These are phyloP conservation scores for Aspergillus sp. DNA, from an alignment of 2,329 filamentous ascomycete genomes.

Conservation along the genomic window DNA sequence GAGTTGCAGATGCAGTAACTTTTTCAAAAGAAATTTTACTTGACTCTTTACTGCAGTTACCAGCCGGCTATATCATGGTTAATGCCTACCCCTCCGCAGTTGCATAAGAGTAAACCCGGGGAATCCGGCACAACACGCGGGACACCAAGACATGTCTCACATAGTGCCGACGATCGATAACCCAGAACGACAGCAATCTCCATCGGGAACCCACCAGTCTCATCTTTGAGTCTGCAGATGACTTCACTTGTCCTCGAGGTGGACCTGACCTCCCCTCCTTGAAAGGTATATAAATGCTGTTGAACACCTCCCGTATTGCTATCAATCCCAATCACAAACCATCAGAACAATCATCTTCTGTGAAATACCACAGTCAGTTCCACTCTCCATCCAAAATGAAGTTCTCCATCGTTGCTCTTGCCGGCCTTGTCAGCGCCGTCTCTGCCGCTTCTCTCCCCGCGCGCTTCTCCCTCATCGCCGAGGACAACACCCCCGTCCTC, in stretches of 20 bases:
- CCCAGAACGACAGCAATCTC: not conserved
- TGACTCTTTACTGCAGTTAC: too few species aligned
- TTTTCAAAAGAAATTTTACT: too few species aligned
- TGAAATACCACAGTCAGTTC: not conserved
- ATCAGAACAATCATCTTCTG: not conserved
- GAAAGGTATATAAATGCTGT: not conserved
- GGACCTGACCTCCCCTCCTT: not conserved
- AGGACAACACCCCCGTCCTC: constrained; percentile 28
- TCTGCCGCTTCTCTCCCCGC: constrained; percentile 25
- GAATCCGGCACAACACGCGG: not conserved
- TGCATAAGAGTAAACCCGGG: not conserved
- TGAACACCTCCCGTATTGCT: not conserved
- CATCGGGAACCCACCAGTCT: not conserved
- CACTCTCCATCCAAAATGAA: constrained; percentile 25
- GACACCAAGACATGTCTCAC: constrained; percentile 2
- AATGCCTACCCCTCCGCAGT: too few species aligned
- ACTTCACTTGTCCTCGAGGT: not conserved
- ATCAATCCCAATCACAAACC: not conserved
- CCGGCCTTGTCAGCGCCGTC: constrained; percentile 25
- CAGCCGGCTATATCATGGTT: not conserved
- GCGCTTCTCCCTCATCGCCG: constrained; percentile 31
- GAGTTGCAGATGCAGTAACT: too few species aligned
- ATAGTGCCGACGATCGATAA: not conserved
- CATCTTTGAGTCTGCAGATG: not conserved
- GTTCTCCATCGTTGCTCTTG: constrained; percentile 28